Evolutionary conservation across 331 rosid species (phyloP), one percentile per base, ranked within the genome.

Genomic region (Acacia pycnantha): DNA sequence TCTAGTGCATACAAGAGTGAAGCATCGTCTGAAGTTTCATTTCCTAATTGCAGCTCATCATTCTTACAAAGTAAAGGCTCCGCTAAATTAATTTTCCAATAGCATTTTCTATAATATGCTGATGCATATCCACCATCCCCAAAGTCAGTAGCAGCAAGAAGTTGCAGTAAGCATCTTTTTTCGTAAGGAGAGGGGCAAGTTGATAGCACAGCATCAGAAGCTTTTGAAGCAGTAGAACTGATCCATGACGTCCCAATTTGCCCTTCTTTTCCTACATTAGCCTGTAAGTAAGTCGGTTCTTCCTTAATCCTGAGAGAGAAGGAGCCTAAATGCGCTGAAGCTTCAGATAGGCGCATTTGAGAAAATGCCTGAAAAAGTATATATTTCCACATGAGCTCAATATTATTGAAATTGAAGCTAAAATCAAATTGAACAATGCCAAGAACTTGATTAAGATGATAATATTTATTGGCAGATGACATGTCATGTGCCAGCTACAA

Each of bases 331-430:
- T 95, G 98, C 9, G 98, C 98, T 58, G 94, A 89, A 78, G 97
- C 96, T 88, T 95, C 98, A 81, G 97, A 85, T 37, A 95, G 90
- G 64, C 98, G 98, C 98, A 95, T 92, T 90, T 95, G 98, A 24
- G 98, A 93, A 84, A 93, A 90, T 58, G 98, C 98, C 98, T 93
- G 88, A 74, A 72, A 80, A 74, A 70, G 26, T 24, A 31, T 59
- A 37, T 71, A 81, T 10, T 43, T 43, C 35, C 54, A 78, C 24
- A 64, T 65, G 54, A 58, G 82, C 58, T 53, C 8, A 70, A 16
- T 35, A 50, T 43, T 46, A 76, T 62, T 70, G 69, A 62, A 70
- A 33, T 24, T 46, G 74, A 80, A 73, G 84, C 78, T 35, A 59
- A 79, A 84, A 59, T 70, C 6, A 74, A 58, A 21, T 67, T 11